Conservation (phyloP, 345 rosid species). For the Balakata baccata region DNA sequence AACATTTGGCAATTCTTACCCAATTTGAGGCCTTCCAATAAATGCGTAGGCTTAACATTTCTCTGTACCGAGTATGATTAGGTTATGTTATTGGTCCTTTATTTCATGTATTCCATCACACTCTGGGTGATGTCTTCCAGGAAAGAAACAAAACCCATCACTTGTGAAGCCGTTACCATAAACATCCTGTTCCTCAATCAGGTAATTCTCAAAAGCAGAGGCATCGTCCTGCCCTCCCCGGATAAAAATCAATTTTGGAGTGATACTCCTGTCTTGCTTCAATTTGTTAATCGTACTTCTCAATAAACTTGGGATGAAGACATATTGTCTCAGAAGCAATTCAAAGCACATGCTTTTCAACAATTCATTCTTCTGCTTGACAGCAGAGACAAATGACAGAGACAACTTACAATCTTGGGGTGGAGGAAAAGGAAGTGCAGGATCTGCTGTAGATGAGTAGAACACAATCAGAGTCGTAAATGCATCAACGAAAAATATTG, state of each 20-base stretch:
- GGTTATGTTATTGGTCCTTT: conserved; percentile 12
- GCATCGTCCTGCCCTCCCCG: conserved; percentile 86
- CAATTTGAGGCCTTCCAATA: background rate
- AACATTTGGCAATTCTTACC: background rate
- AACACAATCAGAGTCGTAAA: conserved; percentile 81
- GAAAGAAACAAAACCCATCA: conserved; percentile 91
- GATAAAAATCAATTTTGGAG: conserved; percentile 79
- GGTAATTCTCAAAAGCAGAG: conserved; percentile 74
- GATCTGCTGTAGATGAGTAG: conserved; percentile 87
- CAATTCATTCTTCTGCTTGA: background rate
- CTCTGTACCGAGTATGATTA: background rate
- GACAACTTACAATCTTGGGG: conserved; percentile 83
- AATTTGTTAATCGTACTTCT: conserved; percentile 71
- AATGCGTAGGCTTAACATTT: background rate
- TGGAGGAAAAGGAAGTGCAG: conserved; percentile 83
- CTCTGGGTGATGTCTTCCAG: conserved; percentile 77
- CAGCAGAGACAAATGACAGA: background rate
- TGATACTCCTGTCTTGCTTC: conserved; percentile 86
- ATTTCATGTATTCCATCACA: conserved; percentile 81
- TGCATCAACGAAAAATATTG: conserved; percentile 93
- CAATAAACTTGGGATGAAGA: conserved; percentile 51
- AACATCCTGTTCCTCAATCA: conserved; percentile 95
- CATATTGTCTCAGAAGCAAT: conserved; percentile 3
- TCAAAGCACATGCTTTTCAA: background rate
- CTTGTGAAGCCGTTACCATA: conserved; percentile 81